A percentile compares a stretch with the other conserved stretches of the same genome.
Evolutionary conservation across 2,329 filamentous ascomycete genomes (phyloP).

Genomic region (Xylariales sp.): DNA sequence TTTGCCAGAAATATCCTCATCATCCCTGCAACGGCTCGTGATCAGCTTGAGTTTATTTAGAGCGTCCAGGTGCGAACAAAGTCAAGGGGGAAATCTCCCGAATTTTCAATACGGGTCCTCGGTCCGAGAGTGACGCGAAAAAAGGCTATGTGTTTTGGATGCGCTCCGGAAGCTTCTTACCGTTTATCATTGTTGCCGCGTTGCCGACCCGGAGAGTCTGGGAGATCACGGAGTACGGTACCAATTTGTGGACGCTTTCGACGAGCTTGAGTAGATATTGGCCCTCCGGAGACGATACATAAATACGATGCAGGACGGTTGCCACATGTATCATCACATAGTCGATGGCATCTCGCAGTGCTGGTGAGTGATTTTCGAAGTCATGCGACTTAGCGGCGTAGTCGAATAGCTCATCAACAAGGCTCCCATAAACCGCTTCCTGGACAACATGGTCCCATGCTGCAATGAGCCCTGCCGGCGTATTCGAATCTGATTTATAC

Average conservation of each 20-base stretch:
- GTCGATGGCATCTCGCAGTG: slow-evolving; percentile 61
- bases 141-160: no score
- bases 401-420: slow-evolving; percentile 61
- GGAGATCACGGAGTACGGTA: slow-evolving; percentile 67
- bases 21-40: no score
- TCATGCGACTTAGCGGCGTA: slow-evolving; percentile 56
- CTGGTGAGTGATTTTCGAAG: slow-evolving; percentile 58
- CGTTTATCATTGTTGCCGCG: slow-evolving; percentile 76
- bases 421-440: slow-evolving; percentile 61
- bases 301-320: slow-evolving; percentile 68
- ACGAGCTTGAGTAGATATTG: slow-evolving; percentile 68
- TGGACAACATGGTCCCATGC: slow-evolving; percentile 66
- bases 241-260: slow-evolving; percentile 63
- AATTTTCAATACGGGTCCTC: no score
- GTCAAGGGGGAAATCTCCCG: no score
- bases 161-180: no score
- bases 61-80: no score
- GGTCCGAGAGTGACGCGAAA: no score
- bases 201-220: slow-evolving; percentile 74
- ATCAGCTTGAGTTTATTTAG: no score
- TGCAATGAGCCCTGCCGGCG: slow-evolving; percentile 54
- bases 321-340: slow-evolving; percentile 55
- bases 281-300: slow-evolving; percentile 70
- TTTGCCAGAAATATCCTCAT: slow-evolving; percentile 72
- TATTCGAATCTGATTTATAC: slow-evolving; percentile 16